These are phyloP conservation scores for Phytophthora pinifolia DNA, from an alignment of 352 stramenopile species.

Conservation along the genomic window DNA sequence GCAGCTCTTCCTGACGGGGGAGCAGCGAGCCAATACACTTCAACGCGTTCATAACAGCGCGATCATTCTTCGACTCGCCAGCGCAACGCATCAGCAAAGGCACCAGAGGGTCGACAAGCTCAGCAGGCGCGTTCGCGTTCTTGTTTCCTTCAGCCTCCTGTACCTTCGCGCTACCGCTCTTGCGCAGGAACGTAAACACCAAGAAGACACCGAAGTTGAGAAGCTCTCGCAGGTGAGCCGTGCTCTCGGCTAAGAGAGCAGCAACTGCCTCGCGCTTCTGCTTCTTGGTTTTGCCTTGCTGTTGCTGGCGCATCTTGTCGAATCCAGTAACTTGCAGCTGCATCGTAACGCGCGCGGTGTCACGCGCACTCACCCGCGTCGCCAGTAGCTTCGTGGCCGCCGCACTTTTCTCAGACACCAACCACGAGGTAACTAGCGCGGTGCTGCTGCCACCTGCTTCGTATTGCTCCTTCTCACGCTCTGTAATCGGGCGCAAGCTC, in stretches of 20 bases:
- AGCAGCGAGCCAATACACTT: conserved; percentile 92
- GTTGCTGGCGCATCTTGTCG: conserved; percentile 56
- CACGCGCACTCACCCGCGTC: conserved; percentile 47
- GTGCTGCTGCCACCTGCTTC: conserved; percentile 34
- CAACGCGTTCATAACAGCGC: conserved; percentile 91
- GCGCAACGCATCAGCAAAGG: conserved; percentile 91
- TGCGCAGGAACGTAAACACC: conserved; percentile 70
- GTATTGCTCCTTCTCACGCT: conserved; percentile 70
- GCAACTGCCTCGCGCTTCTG: conserved; percentile 43
- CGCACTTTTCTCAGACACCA: conserved; percentile 81
- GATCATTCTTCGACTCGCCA: conserved; percentile 89
- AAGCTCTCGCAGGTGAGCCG: conserved; percentile 77
- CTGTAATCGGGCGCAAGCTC: conserved; percentile 59
- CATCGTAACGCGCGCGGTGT: conserved; percentile 56
- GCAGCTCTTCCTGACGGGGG: conserved; percentile 76
- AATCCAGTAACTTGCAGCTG: conserved; percentile 81
- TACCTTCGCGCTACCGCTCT: conserved; percentile 27
- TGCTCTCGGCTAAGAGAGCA: conserved; percentile 36
- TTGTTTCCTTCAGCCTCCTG: conserved; percentile 19
- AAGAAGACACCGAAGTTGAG: conserved; percentile 84
- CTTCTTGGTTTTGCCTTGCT: conserved; percentile 40
- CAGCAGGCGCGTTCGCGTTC: conserved; percentile 25
- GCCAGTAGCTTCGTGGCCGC: conserved; percentile 60
- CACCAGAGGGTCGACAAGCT: conserved; percentile 92
- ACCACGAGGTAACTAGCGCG: conserved; percentile 60